Conservation (phyloP, 73 alveolate species). For the Urostyla sp. region DNA sequence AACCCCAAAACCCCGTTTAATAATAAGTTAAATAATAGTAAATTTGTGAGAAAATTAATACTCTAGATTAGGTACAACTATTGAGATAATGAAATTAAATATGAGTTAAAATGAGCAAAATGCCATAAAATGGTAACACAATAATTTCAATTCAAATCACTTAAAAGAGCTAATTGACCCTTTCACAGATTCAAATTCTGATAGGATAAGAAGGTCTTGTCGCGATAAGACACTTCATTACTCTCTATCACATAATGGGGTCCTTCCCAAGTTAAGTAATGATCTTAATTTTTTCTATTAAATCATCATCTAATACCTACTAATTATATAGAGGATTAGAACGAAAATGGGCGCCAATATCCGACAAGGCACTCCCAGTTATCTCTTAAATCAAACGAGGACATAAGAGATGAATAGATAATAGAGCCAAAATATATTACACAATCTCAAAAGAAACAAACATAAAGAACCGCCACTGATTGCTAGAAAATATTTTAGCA, state of each 20-base stretch:
- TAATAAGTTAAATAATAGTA: too few relatives aligned
- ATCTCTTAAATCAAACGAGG: neutral
- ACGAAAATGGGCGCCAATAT: neutral
- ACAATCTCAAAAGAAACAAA: conserved; percentile 25
- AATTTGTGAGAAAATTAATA: too few relatives aligned
- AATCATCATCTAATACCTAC: neutral
- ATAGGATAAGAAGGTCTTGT: conserved; percentile 24
- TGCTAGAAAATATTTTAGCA: conserved; percentile 6
- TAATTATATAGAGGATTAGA: neutral
- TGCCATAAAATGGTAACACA: too few relatives aligned
- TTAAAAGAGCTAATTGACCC: too few relatives aligned
- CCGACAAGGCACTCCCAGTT: neutral
- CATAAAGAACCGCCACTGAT: conserved; percentile 29
- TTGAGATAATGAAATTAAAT: too few relatives aligned
- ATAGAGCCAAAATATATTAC: neutral
- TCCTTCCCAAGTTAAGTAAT: conserved; percentile 21
- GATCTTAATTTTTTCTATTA: neutral
- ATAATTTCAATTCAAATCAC: too few relatives aligned
- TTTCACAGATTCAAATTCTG: too few relatives aligned
- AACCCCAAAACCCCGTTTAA: too few relatives aligned
- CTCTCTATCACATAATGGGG: conserved; percentile 49
- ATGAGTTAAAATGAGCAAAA: too few relatives aligned
- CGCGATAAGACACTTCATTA: conserved; percentile 43
- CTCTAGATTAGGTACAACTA: too few relatives aligned
- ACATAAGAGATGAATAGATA: neutral